These are phyloP conservation scores for Centaurea solstitialis DNA, from an alignment of 129 eudicot species.

Conservation along the genomic window DNA sequence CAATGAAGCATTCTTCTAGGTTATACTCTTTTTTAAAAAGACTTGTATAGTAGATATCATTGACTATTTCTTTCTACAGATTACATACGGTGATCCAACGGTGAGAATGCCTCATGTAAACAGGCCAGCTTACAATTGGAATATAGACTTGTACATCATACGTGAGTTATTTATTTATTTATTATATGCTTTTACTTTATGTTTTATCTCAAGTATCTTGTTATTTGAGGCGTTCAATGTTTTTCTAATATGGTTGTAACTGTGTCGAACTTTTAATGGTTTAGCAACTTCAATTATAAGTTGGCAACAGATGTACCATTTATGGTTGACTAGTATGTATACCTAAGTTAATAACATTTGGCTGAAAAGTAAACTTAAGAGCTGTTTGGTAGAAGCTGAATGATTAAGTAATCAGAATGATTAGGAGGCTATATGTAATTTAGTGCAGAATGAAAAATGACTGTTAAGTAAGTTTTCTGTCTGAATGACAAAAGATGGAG, in stretches of 20 bases:
- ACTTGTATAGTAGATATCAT: slow-evolving; percentile 4
- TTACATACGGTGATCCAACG: slow-evolving; percentile 94
- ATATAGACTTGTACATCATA: slow-evolving; percentile 72
- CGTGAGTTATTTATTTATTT: slow-evolving; percentile 59
- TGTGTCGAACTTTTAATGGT: not conserved
- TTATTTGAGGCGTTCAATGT: not conserved
- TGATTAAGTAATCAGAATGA: too few relatives aligned
- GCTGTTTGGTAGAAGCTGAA: not conserved
- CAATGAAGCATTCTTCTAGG: slow-evolving; percentile 9
- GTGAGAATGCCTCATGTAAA: slow-evolving; percentile 79
- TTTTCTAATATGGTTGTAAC: not conserved
- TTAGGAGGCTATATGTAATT: too few relatives aligned
- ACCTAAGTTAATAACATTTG: too few relatives aligned
- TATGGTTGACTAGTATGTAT: too few relatives aligned
- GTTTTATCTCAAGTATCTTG: not conserved
- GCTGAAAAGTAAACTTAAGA: too few relatives aligned
- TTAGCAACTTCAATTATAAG: not conserved
- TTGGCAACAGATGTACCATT: too few relatives aligned
- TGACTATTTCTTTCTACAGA: slow-evolving; percentile 46
- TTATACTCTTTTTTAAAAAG: not conserved
- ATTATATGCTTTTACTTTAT: not conserved
- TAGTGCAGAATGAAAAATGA: not conserved
- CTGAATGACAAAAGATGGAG: not conserved
- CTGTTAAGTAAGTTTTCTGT: not conserved
- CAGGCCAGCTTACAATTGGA: slow-evolving; percentile 80